These are phyloP conservation scores for Wickerhamiella kazuoi DNA, from an alignment of 805 yeast genomes.

Conservation along the genomic window DNA sequence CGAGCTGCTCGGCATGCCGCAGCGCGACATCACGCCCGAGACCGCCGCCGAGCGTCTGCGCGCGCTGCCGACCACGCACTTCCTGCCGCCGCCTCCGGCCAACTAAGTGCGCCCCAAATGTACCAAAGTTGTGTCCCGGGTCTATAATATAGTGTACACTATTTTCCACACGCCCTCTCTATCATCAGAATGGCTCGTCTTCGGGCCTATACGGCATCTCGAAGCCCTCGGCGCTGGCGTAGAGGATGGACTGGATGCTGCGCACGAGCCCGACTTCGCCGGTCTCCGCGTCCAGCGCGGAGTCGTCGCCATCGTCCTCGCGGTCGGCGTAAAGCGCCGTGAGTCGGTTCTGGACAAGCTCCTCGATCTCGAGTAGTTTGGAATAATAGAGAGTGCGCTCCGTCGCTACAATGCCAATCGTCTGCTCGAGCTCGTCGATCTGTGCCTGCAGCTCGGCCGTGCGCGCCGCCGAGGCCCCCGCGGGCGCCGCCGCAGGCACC, in stretches of 20 bases:
- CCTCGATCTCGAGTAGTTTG: conserved; percentile 77
- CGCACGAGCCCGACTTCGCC: conserved; percentile 26
- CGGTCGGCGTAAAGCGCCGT: conserved; percentile 31
- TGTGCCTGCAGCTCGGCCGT: conserved; percentile 26
- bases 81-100: neutral
- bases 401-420: conserved; percentile 45
- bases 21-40: conserved; percentile 50
- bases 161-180: neutral
- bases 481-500: conserved; percentile 4
- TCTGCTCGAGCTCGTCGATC: conserved; percentile 28
- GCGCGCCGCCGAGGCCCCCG: conserved; percentile 1
- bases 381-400: conserved; percentile 79
- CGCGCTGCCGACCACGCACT: conserved; percentile 11
- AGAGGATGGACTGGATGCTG: conserved; percentile 59
- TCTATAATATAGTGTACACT: no score
- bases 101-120: neutral
- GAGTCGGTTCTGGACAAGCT: conserved; percentile 46
- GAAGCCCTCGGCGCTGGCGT: conserved; percentile 72
- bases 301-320: conserved; percentile 20
- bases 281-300: conserved; percentile 14
- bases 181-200: conserved; percentile 11
- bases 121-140: neutral
- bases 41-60: conserved; percentile 42
- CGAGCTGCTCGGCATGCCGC: conserved; percentile 41
- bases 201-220: conserved; percentile 29